These are phyloP conservation scores for Kalmusia sp. DNA, from an alignment of 2,329 filamentous ascomycete species.

Conservation along the genomic window DNA sequence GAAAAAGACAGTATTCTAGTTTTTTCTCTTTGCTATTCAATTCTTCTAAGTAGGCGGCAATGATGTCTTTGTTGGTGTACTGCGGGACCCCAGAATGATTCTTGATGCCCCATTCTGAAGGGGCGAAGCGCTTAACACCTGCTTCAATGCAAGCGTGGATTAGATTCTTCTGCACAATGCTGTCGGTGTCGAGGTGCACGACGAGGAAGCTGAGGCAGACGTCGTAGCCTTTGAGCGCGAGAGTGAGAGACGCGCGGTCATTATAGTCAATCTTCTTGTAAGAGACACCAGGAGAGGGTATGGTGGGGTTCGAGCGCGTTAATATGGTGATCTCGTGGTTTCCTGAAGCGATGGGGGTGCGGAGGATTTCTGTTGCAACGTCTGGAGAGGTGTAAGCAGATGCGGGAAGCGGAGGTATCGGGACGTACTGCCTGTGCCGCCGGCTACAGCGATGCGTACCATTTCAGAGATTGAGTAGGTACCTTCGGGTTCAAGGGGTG, in stretches of 20 bases:
- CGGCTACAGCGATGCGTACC: slow-evolving; percentile 45
- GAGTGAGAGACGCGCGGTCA: slow-evolving; percentile 46
- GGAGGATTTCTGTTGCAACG: slow-evolving; percentile 61
- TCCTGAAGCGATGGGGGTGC: slow-evolving; percentile 55
- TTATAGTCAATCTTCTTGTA: slow-evolving; percentile 57
- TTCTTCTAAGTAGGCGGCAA: slow-evolving; percentile 58
- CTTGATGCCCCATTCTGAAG: slow-evolving; percentile 39
- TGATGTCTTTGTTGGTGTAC: slow-evolving; percentile 60
- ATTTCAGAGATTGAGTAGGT: slow-evolving; percentile 16
- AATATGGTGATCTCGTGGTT: slow-evolving; percentile 63
- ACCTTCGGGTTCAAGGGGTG: no score
- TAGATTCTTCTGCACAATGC: slow-evolving; percentile 35
- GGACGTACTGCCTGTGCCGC: slow-evolving; percentile 44
- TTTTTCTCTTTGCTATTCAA: slow-evolving; percentile 59
- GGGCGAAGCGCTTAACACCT: slow-evolving; percentile 38
- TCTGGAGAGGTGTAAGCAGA: slow-evolving; percentile 46
- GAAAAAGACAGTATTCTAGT: slow-evolving; percentile 64
- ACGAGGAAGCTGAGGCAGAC: slow-evolving; percentile 56
- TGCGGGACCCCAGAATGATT: slow-evolving; percentile 50
- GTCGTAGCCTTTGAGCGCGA: slow-evolving; percentile 55
- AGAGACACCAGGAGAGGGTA: slow-evolving; percentile 35
- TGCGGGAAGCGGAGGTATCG: neutral
- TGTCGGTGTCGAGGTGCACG: slow-evolving; percentile 31
- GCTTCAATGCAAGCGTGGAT: slow-evolving; percentile 41
- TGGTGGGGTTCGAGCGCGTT: slow-evolving; percentile 52